phyloP scores from a whole-genome alignment of 2,329 filamentous ascomycete species.

The Tolypocladium paradoxum region DNA sequence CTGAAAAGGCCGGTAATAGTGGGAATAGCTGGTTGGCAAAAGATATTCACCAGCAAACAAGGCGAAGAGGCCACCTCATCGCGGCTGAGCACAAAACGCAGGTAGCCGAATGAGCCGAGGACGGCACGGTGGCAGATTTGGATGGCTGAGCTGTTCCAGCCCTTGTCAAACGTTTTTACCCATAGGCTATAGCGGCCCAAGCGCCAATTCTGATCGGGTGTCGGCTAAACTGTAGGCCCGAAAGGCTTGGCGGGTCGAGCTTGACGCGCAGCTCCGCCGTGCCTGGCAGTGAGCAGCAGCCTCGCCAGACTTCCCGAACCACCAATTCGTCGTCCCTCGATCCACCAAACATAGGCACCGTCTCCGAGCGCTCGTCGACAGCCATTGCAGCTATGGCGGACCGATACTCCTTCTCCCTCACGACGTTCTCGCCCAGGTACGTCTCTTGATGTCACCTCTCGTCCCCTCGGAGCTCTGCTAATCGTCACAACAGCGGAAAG shows the following conservation, averaged over 20 bases:
- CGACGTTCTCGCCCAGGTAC: slow-evolving; percentile 98
- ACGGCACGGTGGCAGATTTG: background rate
- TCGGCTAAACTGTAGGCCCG: slow-evolving; percentile 18
- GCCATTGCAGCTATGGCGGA: slow-evolving; percentile 65
- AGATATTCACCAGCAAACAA: slow-evolving; percentile 9
- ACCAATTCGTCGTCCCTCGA: slow-evolving; percentile 4
- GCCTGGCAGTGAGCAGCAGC: slow-evolving; percentile 18
- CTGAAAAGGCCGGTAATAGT: no score
- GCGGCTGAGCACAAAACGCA: slow-evolving; percentile 1
- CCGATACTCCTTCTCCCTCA: slow-evolving; percentile 98
- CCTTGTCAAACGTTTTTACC: background rate
- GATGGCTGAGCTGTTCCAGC: background rate
- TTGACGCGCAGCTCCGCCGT: slow-evolving; percentile 28
- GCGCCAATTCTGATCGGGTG: slow-evolving; percentile 2
- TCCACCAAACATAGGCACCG: slow-evolving; percentile 4
- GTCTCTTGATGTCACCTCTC: slow-evolving; percentile 21
- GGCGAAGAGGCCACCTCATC: slow-evolving; percentile 22
- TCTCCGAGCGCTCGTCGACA: background rate
- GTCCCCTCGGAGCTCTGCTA: slow-evolving; percentile 15
- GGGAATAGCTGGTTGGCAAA: slow-evolving; percentile 3
- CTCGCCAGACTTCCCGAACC: background rate
- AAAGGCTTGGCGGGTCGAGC: slow-evolving; percentile 11
- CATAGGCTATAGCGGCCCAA: no score
- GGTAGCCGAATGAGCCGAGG: slow-evolving; percentile 2
- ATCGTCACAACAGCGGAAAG: slow-evolving; percentile 68